Evolutionary conservation across 345 rosid genomes (phyloP).

Genomic region (Conringia planisiliqua): DNA sequence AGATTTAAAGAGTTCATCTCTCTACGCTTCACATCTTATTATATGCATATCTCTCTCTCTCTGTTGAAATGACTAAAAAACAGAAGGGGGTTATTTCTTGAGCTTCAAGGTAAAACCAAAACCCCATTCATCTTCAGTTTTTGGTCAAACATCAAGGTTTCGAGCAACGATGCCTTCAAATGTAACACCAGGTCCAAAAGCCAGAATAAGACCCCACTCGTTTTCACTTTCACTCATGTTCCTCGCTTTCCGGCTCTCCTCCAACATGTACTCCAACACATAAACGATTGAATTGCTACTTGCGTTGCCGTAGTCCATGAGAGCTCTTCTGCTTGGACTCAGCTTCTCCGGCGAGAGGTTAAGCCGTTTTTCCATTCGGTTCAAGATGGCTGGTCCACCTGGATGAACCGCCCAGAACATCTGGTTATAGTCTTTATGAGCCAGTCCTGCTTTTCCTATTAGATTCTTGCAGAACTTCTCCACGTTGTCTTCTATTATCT

Average conservation of each 20-base stretch:
- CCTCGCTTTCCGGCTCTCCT: constrained; percentile 56
- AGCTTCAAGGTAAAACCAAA: constrained; percentile 23
- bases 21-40: constrained; percentile 20
- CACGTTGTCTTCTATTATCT: constrained; percentile 83
- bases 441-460: constrained; percentile 44
- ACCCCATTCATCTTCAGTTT: neutral
- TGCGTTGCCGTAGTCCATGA: constrained; percentile 90
- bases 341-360: constrained; percentile 71
- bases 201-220: constrained; percentile 84
- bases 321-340: constrained; percentile 76
- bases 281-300: constrained; percentile 92
- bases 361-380: constrained; percentile 76
- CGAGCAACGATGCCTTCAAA: constrained; percentile 96
- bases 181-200: constrained; percentile 97
- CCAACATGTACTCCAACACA: constrained; percentile 86
- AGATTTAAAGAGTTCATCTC: neutral
- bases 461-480: constrained; percentile 73
- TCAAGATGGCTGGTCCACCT: constrained; percentile 95
- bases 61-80: neutral
- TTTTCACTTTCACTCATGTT: constrained; percentile 16
- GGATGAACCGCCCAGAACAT: constrained; percentile 99
- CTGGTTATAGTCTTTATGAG: constrained; percentile 55
- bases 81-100: constrained; percentile 10
- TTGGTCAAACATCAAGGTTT: constrained; percentile 49
- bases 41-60: neutral